Evolutionary conservation across 257 asterid genomes (phyloP).

Genomic region (Fraxinus anomala): DNA sequence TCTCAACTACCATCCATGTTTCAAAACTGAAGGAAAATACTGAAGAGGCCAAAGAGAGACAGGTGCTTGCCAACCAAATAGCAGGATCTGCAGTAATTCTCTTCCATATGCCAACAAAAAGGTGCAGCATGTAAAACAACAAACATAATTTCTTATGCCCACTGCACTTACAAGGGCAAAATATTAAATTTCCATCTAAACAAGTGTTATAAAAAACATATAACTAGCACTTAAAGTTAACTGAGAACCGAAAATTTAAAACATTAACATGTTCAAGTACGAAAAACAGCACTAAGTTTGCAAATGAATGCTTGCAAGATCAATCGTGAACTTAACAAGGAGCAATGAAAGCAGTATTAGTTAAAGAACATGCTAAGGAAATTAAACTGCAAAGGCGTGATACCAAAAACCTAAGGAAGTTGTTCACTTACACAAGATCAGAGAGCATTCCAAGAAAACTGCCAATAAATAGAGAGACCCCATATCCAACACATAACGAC

Average conservation of each 20-base stretch:
- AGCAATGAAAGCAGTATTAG: neutral
- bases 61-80: slow-evolving; percentile 62
- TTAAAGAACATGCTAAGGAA: slow-evolving; percentile 12
- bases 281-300: neutral
- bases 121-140: slow-evolving; percentile 67
- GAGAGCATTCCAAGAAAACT: slow-evolving; percentile 72
- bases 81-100: slow-evolving; percentile 46
- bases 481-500: slow-evolving; percentile 59
- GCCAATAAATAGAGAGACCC: slow-evolving; percentile 58
- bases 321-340: neutral
- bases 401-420: slow-evolving; percentile 4
- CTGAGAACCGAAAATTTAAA: neutral
- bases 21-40: slow-evolving; percentile 77
- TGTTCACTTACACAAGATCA: slow-evolving; percentile 70
- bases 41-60: slow-evolving; percentile 72
- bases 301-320: neutral
- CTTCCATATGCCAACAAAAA: slow-evolving; percentile 62
- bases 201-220: slow-evolving; percentile 1
- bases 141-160: slow-evolving; percentile 76
- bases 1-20: slow-evolving; percentile 89
- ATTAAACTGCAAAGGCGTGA: slow-evolving; percentile 5
- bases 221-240: neutral
- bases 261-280: neutral
- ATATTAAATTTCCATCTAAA: slow-evolving; percentile 13
- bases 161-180: slow-evolving; percentile 47